Base-by-base conservation (phyloP, 257 asterid genomes). In the Cynanchum wilfordii region DNA sequence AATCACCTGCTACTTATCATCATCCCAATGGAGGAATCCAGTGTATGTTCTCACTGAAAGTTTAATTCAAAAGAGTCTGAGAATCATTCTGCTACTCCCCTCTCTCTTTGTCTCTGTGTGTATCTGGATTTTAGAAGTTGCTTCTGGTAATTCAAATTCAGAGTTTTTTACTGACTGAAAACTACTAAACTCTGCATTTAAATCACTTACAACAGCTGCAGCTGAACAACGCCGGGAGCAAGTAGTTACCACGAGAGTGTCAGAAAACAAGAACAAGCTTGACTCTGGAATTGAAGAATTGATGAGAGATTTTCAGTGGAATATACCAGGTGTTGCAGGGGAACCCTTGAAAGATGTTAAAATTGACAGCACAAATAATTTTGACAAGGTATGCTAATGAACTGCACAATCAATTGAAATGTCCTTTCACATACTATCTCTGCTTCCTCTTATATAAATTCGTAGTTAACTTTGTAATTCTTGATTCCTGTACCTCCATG, bases 261-360 rank as follows among this genome's bases (percentile, higher is more conserved):
- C 59, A 47, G 72, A 51, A 69, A 75, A 68, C 62, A 73, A 58
- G 55, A 78, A 50, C 77, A 79, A 69, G 72, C 77, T 78, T 25
- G 86, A 82, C 55, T 75, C 86, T 24, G 86, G 86, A 50, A 82
- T 82, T 69, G 83, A 82, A 63, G 83, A 82, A 69, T 59, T 82
- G 20, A 76, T 82, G 33, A 73, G 73, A 73, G 86, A 79, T 73
- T 82, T 75, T 59, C 82, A 66, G 50, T 75, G 80, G 80, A 75
- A 62, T 38, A 62, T 66, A 0, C 78, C 66, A 29, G 65, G 78
- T 13, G 50, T 62, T 10, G 13, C 49, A 36, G 80, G 40, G 47
- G 63, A 16, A 24, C 76, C 74, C 12, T 33, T 52, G 38, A 66
- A 55, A 24, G 75, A 33, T 72, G 69, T 33, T 33, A 71, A 56